Evolutionary conservation across 805 yeast species (phyloP).

Genomic region (Komagataella ulmi): DNA sequence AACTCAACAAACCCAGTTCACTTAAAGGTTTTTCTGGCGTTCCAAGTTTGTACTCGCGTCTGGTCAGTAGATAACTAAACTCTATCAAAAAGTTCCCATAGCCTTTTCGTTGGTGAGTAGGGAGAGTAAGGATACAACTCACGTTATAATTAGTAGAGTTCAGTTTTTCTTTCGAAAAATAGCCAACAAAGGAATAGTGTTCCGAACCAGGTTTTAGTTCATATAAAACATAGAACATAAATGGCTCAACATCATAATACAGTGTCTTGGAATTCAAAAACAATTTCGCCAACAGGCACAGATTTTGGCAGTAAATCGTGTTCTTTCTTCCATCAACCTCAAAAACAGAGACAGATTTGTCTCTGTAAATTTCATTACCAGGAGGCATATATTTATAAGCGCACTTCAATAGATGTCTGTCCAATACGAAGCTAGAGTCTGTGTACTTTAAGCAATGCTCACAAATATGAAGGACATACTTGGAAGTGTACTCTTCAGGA

Average conservation of each 20-base stretch:
- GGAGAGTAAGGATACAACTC: slow-evolving; percentile 83
- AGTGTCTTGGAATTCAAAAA: slow-evolving; percentile 85
- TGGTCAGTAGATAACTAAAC: slow-evolving; percentile 70
- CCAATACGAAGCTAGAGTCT: slow-evolving; percentile 49
- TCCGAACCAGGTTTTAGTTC: slow-evolving; percentile 35
- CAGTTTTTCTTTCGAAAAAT: slow-evolving; percentile 80
- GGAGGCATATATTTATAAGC: slow-evolving; percentile 59
- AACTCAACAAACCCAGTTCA: slow-evolving; percentile 74
- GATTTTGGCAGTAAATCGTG: slow-evolving; percentile 72
- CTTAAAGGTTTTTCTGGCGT: slow-evolving; percentile 94
- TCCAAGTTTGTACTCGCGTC: slow-evolving; percentile 67
- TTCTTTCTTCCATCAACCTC: slow-evolving; percentile 88
- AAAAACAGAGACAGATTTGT: slow-evolving; percentile 60
- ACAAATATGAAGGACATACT: slow-evolving; percentile 58
- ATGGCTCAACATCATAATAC: slow-evolving; percentile 93
- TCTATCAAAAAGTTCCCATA: slow-evolving; percentile 83
- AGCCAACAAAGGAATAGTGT: slow-evolving; percentile 77
- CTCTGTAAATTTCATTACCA: slow-evolving; percentile 82
- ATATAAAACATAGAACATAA: slow-evolving; percentile 75
- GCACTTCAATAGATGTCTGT: slow-evolving; percentile 71
- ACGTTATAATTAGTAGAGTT: slow-evolving; percentile 70
- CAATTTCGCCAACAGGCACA: slow-evolving; percentile 80
- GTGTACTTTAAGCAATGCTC: slow-evolving; percentile 75
- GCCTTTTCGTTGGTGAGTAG: slow-evolving; percentile 77
- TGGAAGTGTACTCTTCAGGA: slow-evolving; percentile 69